Conservation (phyloP, 2,329 filamentous ascomycete genomes). For the Chaetomium olivaceum region DNA sequence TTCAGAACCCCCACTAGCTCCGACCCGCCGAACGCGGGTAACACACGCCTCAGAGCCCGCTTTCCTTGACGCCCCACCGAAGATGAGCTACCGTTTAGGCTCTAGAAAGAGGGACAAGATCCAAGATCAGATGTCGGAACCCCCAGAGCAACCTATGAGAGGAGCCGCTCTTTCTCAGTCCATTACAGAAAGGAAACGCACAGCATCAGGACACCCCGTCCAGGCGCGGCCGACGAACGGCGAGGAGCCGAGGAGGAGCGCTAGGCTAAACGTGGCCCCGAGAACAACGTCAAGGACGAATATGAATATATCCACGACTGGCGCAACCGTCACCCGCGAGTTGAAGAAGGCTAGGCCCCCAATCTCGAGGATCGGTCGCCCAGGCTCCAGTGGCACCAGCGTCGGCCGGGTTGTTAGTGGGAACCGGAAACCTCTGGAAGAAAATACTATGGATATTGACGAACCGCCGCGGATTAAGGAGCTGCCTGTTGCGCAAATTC, state of each 20-base stretch:
- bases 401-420: conserved; percentile 88
- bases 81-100: conserved; percentile 60
- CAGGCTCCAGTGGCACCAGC: conserved; percentile 65
- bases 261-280: conserved; percentile 67
- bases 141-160: conserved; percentile 42
- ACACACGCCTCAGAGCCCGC: conserved; percentile 54
- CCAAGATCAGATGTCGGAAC: conserved; percentile 48
- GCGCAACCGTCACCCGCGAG: conserved; percentile 66
- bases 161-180: conserved; percentile 43
- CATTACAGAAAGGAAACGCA: conserved; percentile 75
- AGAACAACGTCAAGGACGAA: conserved; percentile 69
- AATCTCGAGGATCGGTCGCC: conserved; percentile 64
- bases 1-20: conserved; percentile 54
- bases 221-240: conserved; percentile 51
- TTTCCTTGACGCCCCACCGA: conserved; percentile 60
- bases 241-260: conserved; percentile 70
- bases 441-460: conserved; percentile 69
- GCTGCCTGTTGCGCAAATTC: conserved; percentile 39
- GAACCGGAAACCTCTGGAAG: conserved; percentile 73
- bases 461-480: conserved; percentile 56
- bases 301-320: conserved; percentile 56
- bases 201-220: conserved; percentile 79
- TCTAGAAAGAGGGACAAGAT: conserved; percentile 45
- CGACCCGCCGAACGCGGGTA: conserved; percentile 55
- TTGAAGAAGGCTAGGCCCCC: conserved; percentile 82